These are phyloP conservation scores for Pigoraptor vietnamica DNA, from an alignment of 78 protist genomes.

Conservation along the genomic window DNA sequence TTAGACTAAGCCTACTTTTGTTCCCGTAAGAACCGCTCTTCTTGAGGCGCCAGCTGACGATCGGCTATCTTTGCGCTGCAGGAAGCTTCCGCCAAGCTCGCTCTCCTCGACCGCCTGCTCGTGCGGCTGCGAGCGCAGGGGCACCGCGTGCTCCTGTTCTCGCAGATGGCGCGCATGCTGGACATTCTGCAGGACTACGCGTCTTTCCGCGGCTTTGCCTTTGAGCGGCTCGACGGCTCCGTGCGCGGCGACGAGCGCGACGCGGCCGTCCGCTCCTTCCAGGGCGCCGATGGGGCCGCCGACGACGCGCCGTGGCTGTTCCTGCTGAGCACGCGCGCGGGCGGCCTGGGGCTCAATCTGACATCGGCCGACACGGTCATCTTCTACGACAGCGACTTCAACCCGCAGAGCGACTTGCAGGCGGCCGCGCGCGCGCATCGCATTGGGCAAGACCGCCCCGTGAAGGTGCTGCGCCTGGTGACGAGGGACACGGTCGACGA, in stretches of 20 bases:
- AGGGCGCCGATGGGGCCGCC: neutral
- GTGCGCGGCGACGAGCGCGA: neutral
- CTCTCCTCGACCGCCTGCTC: constrained; percentile 86
- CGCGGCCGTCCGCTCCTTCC: neutral
- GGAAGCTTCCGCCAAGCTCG: constrained; percentile 77
- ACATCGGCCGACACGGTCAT: constrained; percentile 94
- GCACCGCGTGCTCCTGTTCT: constrained; percentile 79
- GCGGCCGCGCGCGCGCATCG: constrained; percentile 30
- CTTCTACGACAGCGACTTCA: constrained; percentile 96
- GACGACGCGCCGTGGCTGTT: constrained; percentile 63
- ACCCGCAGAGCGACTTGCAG: constrained; percentile 94
- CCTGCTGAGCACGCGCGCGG: constrained; percentile 94
- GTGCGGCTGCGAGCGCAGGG: constrained; percentile 61
- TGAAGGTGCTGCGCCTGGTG: constrained; percentile 81
- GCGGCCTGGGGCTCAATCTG: constrained; percentile 97
- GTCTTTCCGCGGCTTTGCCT: constrained; percentile 83
- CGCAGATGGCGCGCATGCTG: constrained; percentile 91
- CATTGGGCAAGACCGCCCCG: constrained; percentile 83
- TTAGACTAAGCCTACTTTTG: too few species aligned
- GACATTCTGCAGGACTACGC: constrained; percentile 72
- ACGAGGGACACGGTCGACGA: constrained; percentile 74
- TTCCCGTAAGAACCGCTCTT: too few species aligned
- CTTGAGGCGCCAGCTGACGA: too few species aligned
- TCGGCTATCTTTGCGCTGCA: too few species aligned
- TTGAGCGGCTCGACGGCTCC: constrained; percentile 15